Evolutionary conservation across 2,329 filamentous ascomycete genomes (phyloP).

Genomic region (Podosphaera xanthii): DNA sequence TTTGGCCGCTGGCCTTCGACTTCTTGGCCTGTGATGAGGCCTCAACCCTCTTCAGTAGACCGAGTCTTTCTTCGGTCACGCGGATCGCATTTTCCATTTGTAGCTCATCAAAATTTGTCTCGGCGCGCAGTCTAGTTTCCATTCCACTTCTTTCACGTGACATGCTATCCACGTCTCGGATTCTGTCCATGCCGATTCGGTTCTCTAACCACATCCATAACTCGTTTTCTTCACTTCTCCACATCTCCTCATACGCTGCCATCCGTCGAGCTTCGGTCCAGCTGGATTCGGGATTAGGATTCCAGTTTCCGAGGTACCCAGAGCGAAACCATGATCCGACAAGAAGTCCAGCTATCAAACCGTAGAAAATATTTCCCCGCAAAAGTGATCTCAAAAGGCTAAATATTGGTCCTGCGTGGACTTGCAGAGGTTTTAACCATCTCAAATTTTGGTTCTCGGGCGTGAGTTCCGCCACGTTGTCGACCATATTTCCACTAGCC

Average conservation of each 20-base stretch:
- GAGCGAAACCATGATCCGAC: constrained; percentile 53
- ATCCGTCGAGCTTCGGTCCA: constrained; percentile 31
- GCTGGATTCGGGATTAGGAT: constrained; percentile 18
- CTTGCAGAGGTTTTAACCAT: constrained; percentile 53
- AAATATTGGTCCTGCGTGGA: constrained; percentile 43
- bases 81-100: constrained; percentile 20
- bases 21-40: constrained; percentile 14
- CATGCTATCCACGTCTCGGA: constrained; percentile 26
- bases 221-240: constrained; percentile 17
- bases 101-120: constrained; percentile 11
- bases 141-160: constrained; percentile 11
- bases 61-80: constrained; percentile 65
- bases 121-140: constrained; percentile 10
- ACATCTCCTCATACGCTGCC: constrained; percentile 80
- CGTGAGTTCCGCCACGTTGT: constrained; percentile 15
- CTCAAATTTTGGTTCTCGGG: constrained; percentile 41
- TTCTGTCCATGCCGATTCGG: constrained; percentile 42
- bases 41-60: constrained; percentile 51
- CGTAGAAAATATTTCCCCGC: constrained; percentile 55
- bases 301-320: constrained; percentile 20
- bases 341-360: constrained; percentile 48
- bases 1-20: background rate
- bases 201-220: constrained; percentile 17
- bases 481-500: constrained; percentile 19
- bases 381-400: constrained; percentile 49